Evolutionary conservation across 805 yeast species (phyloP), one percentile per base, ranked within the genome.

Genomic region (Zygoascus ofunaensis): DNA sequence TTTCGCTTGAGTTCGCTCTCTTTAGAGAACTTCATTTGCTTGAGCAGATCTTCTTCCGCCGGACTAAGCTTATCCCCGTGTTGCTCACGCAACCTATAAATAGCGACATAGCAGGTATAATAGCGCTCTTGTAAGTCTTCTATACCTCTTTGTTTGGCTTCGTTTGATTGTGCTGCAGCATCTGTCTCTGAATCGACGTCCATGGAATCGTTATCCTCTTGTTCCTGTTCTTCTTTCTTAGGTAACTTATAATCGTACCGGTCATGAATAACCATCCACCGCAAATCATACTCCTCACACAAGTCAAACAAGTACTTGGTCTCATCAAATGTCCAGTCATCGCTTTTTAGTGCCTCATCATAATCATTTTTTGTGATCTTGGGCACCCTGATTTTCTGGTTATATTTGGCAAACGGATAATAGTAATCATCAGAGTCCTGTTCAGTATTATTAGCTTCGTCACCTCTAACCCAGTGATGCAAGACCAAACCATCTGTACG

Each of bases 61-160:
- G 71, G 63, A 7, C 57, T 47, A 17, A 55, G 43, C 8, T 45
- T 50, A 37, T 61, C 64, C 39, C 43, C 71, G 70, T 17, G 65
- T 52, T 33, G 68, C 66, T 39, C 73, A 62, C 34, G 72, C 67
- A 47, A 61, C 62, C 42, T 61, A 42, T 82, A 63, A 21, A 82
- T 68, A 44, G 72, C 69, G 28, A 77, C 74, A 39, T 84, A 76
- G 7, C 86, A 78, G 17, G 69, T 62, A 58, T 89, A 92, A 59
- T 86, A 87, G 33, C 87, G 79, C 45, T 78, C 87, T 54, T 87
- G 87, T 45, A 92, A 62, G 50, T 87, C 97, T 54, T 90, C 97
- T 14, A 12, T 26, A 17, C 35, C 19, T 4, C 34, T 51, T 8
- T 19, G 40, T 28, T 20, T 23, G 3, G 23, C 30, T 8, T 34